Conservation (phyloP, 805 yeast species). For the Teunomyces panamensis region DNA sequence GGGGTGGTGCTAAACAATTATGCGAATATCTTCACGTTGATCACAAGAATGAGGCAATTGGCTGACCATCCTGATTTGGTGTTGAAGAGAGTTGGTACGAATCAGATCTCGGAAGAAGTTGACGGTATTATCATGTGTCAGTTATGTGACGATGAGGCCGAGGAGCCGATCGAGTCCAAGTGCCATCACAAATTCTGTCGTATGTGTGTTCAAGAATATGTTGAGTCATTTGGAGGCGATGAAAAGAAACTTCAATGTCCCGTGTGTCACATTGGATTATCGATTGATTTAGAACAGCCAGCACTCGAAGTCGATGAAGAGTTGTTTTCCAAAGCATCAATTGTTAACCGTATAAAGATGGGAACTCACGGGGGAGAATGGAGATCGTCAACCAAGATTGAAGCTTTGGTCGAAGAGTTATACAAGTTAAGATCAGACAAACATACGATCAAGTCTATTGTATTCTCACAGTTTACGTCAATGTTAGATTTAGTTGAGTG, state of each 20-base stretch:
- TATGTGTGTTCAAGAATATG: conserved; percentile 85
- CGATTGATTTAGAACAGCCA: conserved; percentile 87
- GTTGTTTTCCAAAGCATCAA: conserved; percentile 59
- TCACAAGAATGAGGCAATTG: conserved; percentile 95
- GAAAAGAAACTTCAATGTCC: conserved; percentile 75
- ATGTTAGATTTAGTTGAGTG: conserved; percentile 96
- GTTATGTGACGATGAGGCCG: conserved; percentile 96
- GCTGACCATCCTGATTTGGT: conserved; percentile 99
- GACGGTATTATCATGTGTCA: conserved; percentile 75
- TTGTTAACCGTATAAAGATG: conserved; percentile 84
- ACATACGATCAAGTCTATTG: conserved; percentile 91
- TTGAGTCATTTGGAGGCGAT: conserved; percentile 72
- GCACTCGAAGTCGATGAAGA: conserved; percentile 70
- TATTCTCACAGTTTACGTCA: conserved; percentile 94
- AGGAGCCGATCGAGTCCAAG: conserved; percentile 91
- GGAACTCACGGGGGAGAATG: conserved; percentile 68
- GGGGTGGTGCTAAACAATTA: conserved; percentile 96
- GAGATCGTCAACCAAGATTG: conserved; percentile 95
- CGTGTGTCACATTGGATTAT: conserved; percentile 89
- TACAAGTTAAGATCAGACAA: conserved; percentile 82
- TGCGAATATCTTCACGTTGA: conserved; percentile 93
- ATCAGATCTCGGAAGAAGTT: conserved; percentile 34
- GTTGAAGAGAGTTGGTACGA: conserved; percentile 58
- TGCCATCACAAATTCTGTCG: conserved; percentile 95
- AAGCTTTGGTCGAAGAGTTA: conserved; percentile 90